Percentiles rank a stretch among this genome's conserved stretches.
Conservation (phyloP, 441 rosid species). For the Adansonia madagascariensis region DNA sequence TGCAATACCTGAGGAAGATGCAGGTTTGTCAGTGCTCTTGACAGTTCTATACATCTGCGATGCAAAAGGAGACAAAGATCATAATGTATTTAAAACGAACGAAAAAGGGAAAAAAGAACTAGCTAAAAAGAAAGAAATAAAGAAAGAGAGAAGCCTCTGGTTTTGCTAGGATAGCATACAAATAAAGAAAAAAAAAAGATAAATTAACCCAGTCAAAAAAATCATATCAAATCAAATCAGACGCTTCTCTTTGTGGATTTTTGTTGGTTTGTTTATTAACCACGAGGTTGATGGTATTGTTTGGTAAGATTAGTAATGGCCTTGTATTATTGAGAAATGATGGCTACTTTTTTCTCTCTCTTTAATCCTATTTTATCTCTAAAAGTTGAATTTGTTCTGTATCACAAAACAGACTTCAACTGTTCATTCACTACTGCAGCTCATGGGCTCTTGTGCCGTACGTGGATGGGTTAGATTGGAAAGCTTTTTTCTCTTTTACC, state of each 20-base stretch:
- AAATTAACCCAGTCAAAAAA: conserved; percentile 2
- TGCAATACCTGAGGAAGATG: conserved; percentile 45
- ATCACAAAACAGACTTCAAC: conserved; percentile 28
- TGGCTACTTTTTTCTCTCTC: conserved; percentile 28
- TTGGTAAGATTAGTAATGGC: conserved; percentile 36
- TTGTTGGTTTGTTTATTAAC: conserved; percentile 35
- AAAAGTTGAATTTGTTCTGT: conserved; percentile 36
- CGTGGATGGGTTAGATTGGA: not conserved
- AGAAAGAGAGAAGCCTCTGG: too few relatives aligned
- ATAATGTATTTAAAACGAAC: not conserved
- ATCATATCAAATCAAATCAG: conserved; percentile 26
- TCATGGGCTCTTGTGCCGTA: conserved; percentile 38
- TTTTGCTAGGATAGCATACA: too few relatives aligned
- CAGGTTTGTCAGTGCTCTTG: conserved; percentile 47
- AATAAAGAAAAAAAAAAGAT: not conserved
- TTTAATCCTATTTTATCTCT: conserved; percentile 14
- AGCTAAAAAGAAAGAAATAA: too few relatives aligned
- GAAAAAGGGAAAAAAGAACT: not conserved
- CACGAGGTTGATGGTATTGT: conserved; percentile 38
- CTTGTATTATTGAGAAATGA: conserved; percentile 46
- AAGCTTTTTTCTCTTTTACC: not conserved
- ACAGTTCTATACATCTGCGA: conserved; percentile 54
- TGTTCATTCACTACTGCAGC: conserved; percentile 29
- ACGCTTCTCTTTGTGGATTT: conserved; percentile 30
- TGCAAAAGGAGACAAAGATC: conserved; percentile 20